Conservation (phyloP, 2,329 filamentous ascomycete species). For the Penicillium sp. region DNA sequence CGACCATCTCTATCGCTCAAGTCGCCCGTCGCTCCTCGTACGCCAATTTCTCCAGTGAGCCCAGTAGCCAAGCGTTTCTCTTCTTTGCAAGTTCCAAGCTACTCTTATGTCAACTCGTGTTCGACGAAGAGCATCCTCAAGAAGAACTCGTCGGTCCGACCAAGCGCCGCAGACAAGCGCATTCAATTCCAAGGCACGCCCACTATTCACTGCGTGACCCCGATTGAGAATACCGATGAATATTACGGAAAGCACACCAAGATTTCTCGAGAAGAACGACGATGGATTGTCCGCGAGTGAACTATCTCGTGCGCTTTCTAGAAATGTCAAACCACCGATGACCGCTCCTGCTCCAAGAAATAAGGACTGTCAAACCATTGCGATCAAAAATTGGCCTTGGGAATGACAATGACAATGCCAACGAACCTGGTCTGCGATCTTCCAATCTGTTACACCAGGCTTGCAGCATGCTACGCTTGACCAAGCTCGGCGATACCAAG, state of each 20-base stretch:
- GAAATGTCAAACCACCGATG: neutral
- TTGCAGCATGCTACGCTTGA: neutral
- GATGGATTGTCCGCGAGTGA: conserved; percentile 52
- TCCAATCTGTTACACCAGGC: neutral
- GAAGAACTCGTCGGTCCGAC: conserved; percentile 40
- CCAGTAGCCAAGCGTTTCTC: conserved; percentile 52
- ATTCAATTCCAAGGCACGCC: conserved; percentile 54
- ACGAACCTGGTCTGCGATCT: neutral
- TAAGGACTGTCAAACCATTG: neutral
- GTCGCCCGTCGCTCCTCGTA: conserved; percentile 50
- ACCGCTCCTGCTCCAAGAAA: neutral
- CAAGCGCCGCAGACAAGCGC: conserved; percentile 40
- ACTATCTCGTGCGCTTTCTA: conserved; percentile 11
- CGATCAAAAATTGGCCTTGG: neutral
- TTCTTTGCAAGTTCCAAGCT: conserved; percentile 48
- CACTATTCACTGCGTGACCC: conserved; percentile 54
- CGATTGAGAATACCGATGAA: conserved; percentile 56
- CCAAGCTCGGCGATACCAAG: neutral
- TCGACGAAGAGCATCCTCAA: conserved; percentile 57
- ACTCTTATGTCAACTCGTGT: conserved; percentile 53
- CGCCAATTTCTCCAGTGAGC: conserved; percentile 52
- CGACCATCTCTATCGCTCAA: conserved; percentile 51
- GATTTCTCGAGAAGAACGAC: conserved; percentile 53
- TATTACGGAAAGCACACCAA: conserved; percentile 56
- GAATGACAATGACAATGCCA: neutral